Percentiles rank a stretch among this genome's conserved stretches.
These are phyloP conservation scores for Fusarium illudens DNA, from an alignment of 2,329 filamentous ascomycete genomes.

Conservation along the genomic window DNA sequence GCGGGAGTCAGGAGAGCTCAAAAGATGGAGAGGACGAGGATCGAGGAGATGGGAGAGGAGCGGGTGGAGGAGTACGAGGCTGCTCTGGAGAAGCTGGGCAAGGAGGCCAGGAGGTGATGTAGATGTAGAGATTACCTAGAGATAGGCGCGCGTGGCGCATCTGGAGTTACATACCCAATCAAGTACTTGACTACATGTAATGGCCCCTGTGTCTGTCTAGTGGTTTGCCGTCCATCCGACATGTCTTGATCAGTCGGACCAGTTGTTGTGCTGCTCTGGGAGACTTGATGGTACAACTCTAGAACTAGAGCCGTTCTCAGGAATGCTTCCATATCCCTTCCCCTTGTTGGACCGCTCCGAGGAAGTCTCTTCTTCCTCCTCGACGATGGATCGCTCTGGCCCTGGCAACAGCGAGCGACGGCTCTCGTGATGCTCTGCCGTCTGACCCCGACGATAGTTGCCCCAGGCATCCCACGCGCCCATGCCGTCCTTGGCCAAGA, in stretches of 20 bases:
- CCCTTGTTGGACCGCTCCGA: conserved; percentile 14
- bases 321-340: conserved; percentile 32
- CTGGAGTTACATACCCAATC: conserved; percentile 30
- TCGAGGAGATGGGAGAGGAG: conserved; percentile 58
- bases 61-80: conserved; percentile 59
- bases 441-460: conserved; percentile 4
- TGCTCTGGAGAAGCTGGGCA: conserved; percentile 69
- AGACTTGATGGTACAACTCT: conserved; percentile 42
- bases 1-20: conserved; percentile 55
- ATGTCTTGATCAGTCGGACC: conserved; percentile 23
- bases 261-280: conserved; percentile 38
- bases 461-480: conserved; percentile 45
- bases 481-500: conserved; percentile 43
- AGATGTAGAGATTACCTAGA: conserved; percentile 7
- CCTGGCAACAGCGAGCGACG: conserved; percentile 43
- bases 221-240: not conserved
- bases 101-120: conserved; percentile 59
- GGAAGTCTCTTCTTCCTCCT: conserved; percentile 34
- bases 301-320: conserved; percentile 29
- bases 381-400: conserved; percentile 34
- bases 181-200: not conserved
- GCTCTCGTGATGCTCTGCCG: conserved; percentile 24
- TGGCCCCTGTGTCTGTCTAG: not conserved
- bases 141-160: conserved; percentile 9
- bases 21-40: conserved; percentile 58